Conservation (phyloP, 768 basidiomycete species). For the Lactifluus piperatus region DNA sequence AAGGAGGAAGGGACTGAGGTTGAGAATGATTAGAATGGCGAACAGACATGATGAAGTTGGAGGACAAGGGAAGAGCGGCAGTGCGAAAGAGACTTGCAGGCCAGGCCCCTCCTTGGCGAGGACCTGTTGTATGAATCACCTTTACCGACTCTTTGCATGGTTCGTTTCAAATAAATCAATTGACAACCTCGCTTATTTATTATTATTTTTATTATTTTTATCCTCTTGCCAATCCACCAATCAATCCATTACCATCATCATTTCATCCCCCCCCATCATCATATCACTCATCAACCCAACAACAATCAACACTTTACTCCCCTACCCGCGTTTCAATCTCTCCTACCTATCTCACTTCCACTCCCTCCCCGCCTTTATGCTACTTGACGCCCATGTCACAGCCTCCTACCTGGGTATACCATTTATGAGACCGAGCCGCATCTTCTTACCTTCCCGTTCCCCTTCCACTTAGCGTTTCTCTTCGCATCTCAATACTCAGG, state of each 20-base stretch:
- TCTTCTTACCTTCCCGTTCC: slow-evolving; percentile 4
- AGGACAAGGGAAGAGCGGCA: not conserved
- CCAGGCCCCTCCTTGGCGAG: not conserved
- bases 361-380: not conserved
- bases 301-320: slow-evolving; percentile 10
- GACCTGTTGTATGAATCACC: slow-evolving; percentile 1
- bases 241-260: not conserved
- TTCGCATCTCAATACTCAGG: not conserved
- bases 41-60: slow-evolving; percentile 18
- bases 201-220: not conserved
- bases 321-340: not conserved
- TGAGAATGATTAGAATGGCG: slow-evolving; percentile 38
- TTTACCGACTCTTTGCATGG: not conserved
- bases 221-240: not conserved
- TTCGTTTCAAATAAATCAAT: slow-evolving; percentile 1
- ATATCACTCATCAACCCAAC: not conserved
- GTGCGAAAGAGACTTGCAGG: not conserved
- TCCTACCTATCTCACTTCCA: not conserved
- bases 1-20: slow-evolving; percentile 65
- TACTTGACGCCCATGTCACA: slow-evolving; percentile 1
- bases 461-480: slow-evolving; percentile 1
- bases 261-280: not conserved
- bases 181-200: not conserved
- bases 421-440: slow-evolving; percentile 9
- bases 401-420: slow-evolving; percentile 1